phyloP scores from a whole-genome alignment of 495 filamentous ascomycete genomes.

The Talaromyces nanjingensis region DNA sequence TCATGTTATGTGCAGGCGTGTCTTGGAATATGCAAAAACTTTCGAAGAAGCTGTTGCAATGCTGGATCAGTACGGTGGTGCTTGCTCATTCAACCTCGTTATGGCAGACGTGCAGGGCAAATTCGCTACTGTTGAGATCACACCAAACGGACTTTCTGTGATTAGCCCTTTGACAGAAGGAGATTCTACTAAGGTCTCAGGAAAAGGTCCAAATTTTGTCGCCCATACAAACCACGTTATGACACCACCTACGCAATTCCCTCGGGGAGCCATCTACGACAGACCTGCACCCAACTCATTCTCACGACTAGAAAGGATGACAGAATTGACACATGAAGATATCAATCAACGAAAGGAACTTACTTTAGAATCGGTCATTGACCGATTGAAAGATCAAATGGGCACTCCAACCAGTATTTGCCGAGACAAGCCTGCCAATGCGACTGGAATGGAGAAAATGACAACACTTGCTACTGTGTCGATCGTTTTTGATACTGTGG shows the following conservation, averaged over 20 bases:
- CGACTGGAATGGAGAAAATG: slow-evolving; percentile 1
- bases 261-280: neutral
- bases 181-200: neutral
- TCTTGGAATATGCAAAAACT: neutral
- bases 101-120: neutral
- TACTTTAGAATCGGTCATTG: neutral
- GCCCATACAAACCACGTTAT: slow-evolving; percentile 4
- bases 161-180: neutral
- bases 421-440: neutral
- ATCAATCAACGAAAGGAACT: neutral
- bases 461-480: neutral
- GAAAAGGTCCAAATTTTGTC: neutral
- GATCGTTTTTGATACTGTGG: neutral
- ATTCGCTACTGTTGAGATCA: neutral
- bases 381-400: neutral
- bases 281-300: neutral
- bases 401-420: neutral
- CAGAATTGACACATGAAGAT: neutral
- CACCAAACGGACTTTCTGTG: neutral
- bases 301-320: neutral
- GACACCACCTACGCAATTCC: neutral
- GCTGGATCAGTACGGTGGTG: neutral
- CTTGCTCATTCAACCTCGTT: neutral
- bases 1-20: slow-evolving; percentile 31
- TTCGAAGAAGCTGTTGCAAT: neutral